A percentile compares a stretch with the other conserved stretches of the same genome.
Evolutionary conservation across 768 basidiomycete species (phyloP).

Genomic region (Xerocomellus amylosporus): DNA sequence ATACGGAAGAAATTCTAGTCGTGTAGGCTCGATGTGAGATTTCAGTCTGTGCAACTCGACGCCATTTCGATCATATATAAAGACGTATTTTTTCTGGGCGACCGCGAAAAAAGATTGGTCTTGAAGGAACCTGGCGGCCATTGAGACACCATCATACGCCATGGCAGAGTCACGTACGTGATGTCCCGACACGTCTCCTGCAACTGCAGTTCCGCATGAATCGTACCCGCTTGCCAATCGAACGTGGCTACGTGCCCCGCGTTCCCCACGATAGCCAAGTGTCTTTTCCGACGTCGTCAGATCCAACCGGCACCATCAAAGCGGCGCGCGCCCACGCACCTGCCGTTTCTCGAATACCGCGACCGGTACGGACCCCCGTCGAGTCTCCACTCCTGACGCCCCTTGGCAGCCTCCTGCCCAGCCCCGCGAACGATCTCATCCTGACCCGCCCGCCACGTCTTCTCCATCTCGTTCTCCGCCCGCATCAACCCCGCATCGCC

Average conservation of each 20-base stretch:
- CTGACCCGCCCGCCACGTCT: constrained; percentile 88
- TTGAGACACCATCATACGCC: background rate
- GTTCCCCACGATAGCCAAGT: constrained; percentile 81
- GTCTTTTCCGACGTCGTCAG: constrained; percentile 35
- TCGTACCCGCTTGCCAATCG: constrained; percentile 84
- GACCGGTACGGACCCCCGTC: constrained; percentile 84
- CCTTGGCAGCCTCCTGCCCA: constrained; percentile 71
- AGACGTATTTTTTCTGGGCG: constrained; percentile 94
- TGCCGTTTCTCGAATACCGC: constrained; percentile 88
- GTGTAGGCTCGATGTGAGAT: constrained; percentile 82
- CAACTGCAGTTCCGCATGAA: constrained; percentile 86
- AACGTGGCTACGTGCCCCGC: constrained; percentile 89
- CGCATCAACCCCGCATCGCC: constrained; percentile 73
- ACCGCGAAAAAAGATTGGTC: constrained; percentile 93
- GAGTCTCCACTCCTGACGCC: constrained; percentile 74
- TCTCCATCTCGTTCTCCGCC: constrained; percentile 76
- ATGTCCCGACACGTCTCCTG: constrained; percentile 91
- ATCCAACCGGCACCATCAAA: background rate
- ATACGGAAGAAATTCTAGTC: constrained; percentile 90
- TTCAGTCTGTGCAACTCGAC: constrained; percentile 87
- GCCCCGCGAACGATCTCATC: constrained; percentile 65
- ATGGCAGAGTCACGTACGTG: constrained; percentile 51
- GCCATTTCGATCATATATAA: constrained; percentile 92
- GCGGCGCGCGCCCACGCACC: constrained; percentile 46
- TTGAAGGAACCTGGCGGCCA: constrained; percentile 69